Conservation (phyloP, 768 basidiomycete genomes). For the Amanita fuliginea region DNA sequence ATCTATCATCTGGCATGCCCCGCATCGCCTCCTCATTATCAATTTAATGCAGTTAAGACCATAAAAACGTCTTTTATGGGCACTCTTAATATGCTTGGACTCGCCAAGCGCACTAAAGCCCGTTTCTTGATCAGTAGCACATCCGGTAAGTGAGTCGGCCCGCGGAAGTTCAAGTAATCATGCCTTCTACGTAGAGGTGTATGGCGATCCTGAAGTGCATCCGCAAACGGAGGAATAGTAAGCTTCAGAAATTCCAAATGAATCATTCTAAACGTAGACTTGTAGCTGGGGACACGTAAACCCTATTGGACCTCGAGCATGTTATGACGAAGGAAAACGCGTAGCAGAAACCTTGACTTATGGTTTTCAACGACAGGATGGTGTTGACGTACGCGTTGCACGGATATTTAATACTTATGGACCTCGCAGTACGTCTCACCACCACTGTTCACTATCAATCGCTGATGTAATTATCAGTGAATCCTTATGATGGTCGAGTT, state of each 20-base stretch:
- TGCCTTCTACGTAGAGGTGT: conserved; percentile 58
- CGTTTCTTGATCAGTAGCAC: conserved; percentile 95
- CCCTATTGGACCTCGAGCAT: conserved; percentile 96
- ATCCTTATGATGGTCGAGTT: conserved; percentile 92
- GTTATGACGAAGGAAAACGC: conserved; percentile 99
- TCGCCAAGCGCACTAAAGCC: conserved; percentile 95
- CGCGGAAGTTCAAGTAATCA: conserved; percentile 4
- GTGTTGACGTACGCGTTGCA: conserved; percentile 92
- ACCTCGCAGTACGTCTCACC: conserved; percentile 52
- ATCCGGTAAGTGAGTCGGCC: conserved; percentile 49
- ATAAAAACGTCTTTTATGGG: conserved; percentile 99
- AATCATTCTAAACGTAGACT: conserved; percentile 10
- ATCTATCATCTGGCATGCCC: conserved; percentile 99
- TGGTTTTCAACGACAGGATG: conserved; percentile 89
- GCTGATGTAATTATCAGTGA: conserved; percentile 44
- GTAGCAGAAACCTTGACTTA: conserved; percentile 98
- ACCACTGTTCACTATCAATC: no score
- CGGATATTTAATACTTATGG: conserved; percentile 98
- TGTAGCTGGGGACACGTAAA: conserved; percentile 95
- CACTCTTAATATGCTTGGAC: conserved; percentile 96
- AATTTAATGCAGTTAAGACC: conserved; percentile 96
- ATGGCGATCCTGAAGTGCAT: conserved; percentile 97
- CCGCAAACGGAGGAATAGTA: conserved; percentile 95
- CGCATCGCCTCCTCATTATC: conserved; percentile 95
- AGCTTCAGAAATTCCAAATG: conserved; percentile 18